phyloP scores from a whole-genome alignment of 2,329 filamentous ascomycete genomes.

The Alternaria triticimaculans region DNA sequence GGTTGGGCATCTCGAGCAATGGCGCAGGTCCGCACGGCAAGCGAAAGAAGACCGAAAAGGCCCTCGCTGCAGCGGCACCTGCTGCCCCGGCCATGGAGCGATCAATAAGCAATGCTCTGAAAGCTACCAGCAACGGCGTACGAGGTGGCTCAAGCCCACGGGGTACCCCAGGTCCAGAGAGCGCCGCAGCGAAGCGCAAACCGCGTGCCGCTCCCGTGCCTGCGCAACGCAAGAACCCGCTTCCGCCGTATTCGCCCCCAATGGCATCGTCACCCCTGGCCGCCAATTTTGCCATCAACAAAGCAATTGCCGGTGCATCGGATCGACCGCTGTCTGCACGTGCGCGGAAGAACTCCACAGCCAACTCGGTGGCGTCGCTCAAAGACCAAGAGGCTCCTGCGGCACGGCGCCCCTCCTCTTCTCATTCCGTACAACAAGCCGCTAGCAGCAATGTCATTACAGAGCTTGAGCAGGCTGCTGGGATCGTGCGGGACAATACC shows the following conservation, averaged over 20 bases:
- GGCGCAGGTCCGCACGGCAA: slow-evolving; percentile 67
- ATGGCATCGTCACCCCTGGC: slow-evolving; percentile 78
- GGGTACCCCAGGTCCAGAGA: slow-evolving; percentile 68
- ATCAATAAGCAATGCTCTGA: slow-evolving; percentile 64
- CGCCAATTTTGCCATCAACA: slow-evolving; percentile 66
- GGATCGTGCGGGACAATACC: slow-evolving; percentile 30
- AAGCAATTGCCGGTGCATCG: slow-evolving; percentile 55
- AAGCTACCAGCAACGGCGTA: slow-evolving; percentile 55
- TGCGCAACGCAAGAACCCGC: slow-evolving; percentile 73
- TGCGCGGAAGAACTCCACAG: slow-evolving; percentile 73
- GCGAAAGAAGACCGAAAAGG: slow-evolving; percentile 81
- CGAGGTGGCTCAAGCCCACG: slow-evolving; percentile 65
- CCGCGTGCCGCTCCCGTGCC: slow-evolving; percentile 70
- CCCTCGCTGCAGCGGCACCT: slow-evolving; percentile 40
- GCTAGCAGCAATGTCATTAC: slow-evolving; percentile 37
- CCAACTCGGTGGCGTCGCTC: slow-evolving; percentile 54
- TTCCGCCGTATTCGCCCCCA: slow-evolving; percentile 69
- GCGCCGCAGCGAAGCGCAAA: slow-evolving; percentile 67
- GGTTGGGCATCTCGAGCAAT: slow-evolving; percentile 69
- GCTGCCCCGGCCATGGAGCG: slow-evolving; percentile 65
- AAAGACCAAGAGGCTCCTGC: slow-evolving; percentile 53
- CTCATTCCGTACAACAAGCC: slow-evolving; percentile 42
- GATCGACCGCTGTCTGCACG: slow-evolving; percentile 72
- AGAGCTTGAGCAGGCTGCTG: slow-evolving; percentile 44
- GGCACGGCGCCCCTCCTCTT: slow-evolving; percentile 44